Evolutionary conservation across 2,329 filamentous ascomycete genomes (phyloP).

Genomic region (Magnaporthiopsis incrustans): DNA sequence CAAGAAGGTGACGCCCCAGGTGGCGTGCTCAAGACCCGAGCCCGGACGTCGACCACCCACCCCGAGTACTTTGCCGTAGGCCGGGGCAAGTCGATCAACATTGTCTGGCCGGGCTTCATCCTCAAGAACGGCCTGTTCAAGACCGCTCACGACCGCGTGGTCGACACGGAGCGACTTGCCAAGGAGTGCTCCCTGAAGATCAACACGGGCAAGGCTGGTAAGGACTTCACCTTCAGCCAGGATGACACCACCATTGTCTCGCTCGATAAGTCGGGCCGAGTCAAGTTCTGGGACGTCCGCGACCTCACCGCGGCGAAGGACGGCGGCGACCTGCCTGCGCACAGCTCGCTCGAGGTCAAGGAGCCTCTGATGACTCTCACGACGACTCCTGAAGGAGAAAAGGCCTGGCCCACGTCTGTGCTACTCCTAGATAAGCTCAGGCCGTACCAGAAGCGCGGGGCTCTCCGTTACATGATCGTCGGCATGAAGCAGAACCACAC

Average conservation of each 20-base stretch:
- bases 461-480: constrained; percentile 90
- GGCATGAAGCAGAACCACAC: constrained; percentile 99
- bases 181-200: constrained; percentile 86
- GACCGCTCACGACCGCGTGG: constrained; percentile 55
- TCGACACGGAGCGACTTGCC: constrained; percentile 82
- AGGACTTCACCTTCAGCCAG: constrained; percentile 96
- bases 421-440: constrained; percentile 93
- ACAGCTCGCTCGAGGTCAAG: constrained; percentile 65
- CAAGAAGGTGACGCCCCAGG: constrained; percentile 88
- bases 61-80: constrained; percentile 93
- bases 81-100: constrained; percentile 90
- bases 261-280: constrained; percentile 88
- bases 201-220: constrained; percentile 93
- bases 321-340: constrained; percentile 41
- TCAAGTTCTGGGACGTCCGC: constrained; percentile 98
- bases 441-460: constrained; percentile 82
- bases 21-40: constrained; percentile 90
- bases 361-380: constrained; percentile 80
- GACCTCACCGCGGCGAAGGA: constrained; percentile 55
- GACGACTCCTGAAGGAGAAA: constrained; percentile 80
- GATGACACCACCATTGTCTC: constrained; percentile 93
- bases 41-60: constrained; percentile 80
- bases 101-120: constrained; percentile 64
- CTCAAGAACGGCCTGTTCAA: constrained; percentile 57
- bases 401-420: constrained; percentile 94